Percentiles rank a stretch among this genome's conserved stretches.
phyloP scores from a whole-genome alignment of 257 asterid species.

The Paraleonurus japonicus region DNA sequence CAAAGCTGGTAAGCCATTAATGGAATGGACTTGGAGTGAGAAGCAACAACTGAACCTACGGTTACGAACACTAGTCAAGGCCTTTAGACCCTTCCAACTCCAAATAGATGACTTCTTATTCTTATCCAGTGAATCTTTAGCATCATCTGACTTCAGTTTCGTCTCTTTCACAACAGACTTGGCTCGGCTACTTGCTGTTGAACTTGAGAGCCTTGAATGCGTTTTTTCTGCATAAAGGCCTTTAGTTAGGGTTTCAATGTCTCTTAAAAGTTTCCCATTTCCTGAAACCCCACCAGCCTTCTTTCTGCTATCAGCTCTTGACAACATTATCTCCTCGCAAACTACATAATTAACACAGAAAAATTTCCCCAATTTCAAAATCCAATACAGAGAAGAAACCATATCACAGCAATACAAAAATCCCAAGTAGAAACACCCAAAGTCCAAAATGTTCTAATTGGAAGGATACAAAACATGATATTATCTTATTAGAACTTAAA shows the following conservation, averaged over 20 bases:
- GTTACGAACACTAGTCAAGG: slow-evolving; percentile 63
- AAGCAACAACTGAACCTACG: slow-evolving; percentile 70
- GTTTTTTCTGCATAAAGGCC: slow-evolving; percentile 56
- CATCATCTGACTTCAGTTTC: slow-evolving; percentile 45
- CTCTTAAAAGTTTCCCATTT: slow-evolving; percentile 62
- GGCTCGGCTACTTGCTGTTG: slow-evolving; percentile 83
- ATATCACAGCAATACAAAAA: background rate
- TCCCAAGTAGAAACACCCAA: no score
- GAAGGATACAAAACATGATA: background rate
- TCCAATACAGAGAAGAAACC: background rate
- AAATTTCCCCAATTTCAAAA: slow-evolving; percentile 16
- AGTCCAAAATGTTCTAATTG: background rate
- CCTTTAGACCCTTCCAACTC: slow-evolving; percentile 92
- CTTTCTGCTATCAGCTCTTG: slow-evolving; percentile 63
- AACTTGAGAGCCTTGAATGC: slow-evolving; percentile 52
- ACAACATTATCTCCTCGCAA: slow-evolving; percentile 48
- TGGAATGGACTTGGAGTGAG: slow-evolving; percentile 73
- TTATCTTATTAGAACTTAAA: slow-evolving; percentile 5
- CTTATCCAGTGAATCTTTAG: slow-evolving; percentile 53
- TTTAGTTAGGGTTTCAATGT: slow-evolving; percentile 70
- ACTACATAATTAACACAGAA: slow-evolving; percentile 34
- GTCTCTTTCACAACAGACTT: slow-evolving; percentile 81
- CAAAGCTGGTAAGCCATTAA: slow-evolving; percentile 63
- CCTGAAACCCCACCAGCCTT: slow-evolving; percentile 61
- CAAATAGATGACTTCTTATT: slow-evolving; percentile 77